Evolutionary conservation across 352 stramenopile genomes (phyloP), one percentile per base, ranked within the genome.

Genomic region (Phytopythium vexans): DNA sequence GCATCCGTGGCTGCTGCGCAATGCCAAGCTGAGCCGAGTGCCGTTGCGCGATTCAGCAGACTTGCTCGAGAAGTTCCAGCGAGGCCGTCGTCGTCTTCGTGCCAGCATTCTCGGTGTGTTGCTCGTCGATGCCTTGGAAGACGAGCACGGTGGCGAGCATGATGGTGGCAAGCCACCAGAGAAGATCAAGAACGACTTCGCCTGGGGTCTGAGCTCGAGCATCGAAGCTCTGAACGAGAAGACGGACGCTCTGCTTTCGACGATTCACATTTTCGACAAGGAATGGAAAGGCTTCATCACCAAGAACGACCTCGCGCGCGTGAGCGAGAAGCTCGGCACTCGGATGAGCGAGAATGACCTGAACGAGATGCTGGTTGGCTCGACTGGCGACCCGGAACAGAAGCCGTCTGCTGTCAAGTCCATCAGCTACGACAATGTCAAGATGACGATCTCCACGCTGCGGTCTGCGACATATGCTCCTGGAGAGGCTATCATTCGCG

Each of bases 271-370:
- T 3, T 93, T 93, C 36, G 83, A 93, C 53, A 80, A 76, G 36
- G 81, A 91, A 37, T 68, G 73, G 40, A 93, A 93, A 45, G 83
- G 83, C 3, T 93, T 89, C 53, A 93, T 93, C 49, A 87, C 80
- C 0, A 86, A 83, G 54, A 75, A 63, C 1, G 83, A 93, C n/a
- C 69, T 93, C 44, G 77, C 74, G 10, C 78, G 83, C 31, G 83
- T 92, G 35, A 85, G 77, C 21, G 70, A 83, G 59, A 76, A 78
- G 50, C 80, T 93, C 31, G 83, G 81, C 43, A 84, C 79, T 9
- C 67, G 74, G 6, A 70, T 92, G 58, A 90, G 70, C 38, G 83
- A 91, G 21, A 76, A 58, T n/a, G 83, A 92, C 46, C 60, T 92
- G 38, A 88, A 86, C 46, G 83, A 93, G 43, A 93, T 93, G 83